Base-by-base conservation (phyloP, 768 basidiomycete species). In the Leccinum obscurum region DNA sequence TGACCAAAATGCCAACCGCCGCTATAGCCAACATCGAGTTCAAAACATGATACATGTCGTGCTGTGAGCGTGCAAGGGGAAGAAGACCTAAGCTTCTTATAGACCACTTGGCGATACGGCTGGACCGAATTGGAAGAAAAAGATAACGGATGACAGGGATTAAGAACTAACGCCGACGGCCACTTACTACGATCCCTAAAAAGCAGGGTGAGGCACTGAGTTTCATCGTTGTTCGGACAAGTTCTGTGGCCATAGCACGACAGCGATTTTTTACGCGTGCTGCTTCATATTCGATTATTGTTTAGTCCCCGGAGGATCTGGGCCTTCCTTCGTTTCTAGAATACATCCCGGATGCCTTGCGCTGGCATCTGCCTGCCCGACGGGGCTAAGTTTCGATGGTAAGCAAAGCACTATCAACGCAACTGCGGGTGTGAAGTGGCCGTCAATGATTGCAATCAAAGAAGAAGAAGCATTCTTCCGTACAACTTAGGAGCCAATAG, bases 31-130 rank as follows among this genome's bases (percentile, higher is more conserved):
- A 59, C 3, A 30, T 6, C 2, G 55, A 34, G 39, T 17, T 49
- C 20, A 53, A 32, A 15, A 34, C 32, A 15, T 4, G 41, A 54
- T 15, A 9, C 60, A 64, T 66, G 50, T 26, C 9, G 10, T 11
- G n/a, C 24, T 26, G 6, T 49, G 22, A 15, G 48, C 3, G 22
- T 24, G 22, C 13, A 14, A 5, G 24, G 22, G 14, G 13, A 49
- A 49, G 2, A 15, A 15, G 22, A 49, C 14, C 13, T 20, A 4
- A 49, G 22, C 48, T 24, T 49, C 22, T 49, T 49, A 49, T 49
- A 49, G 20, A 15, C 13, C 46, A 15, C 22, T 13, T 24, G 13
- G 46, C 10, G 46, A 11, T 22, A 11, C 14, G 4, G 48, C 11
- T 7, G 7, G 6, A 20, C 20, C 22, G 8, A 24, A 11, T 49